Conservation (phyloP, 352 stramenopile genomes). For the Phytophthora ohioensis region DNA sequence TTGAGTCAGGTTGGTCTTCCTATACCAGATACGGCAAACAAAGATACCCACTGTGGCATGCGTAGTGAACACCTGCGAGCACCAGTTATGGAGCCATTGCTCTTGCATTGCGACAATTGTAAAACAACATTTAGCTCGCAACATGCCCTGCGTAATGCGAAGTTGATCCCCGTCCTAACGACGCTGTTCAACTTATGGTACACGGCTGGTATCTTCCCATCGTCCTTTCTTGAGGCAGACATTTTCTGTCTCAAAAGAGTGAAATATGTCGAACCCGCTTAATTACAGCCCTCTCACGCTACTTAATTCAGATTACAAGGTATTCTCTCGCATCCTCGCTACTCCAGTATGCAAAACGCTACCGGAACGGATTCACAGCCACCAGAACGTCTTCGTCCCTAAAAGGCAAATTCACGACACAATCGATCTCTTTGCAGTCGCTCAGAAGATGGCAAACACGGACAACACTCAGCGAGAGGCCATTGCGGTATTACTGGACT, state of each 20-base stretch:
- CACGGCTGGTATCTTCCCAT: too few species aligned
- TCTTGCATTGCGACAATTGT: neutral
- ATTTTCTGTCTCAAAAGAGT: constrained; percentile 12
- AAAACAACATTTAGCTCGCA: constrained; percentile 1
- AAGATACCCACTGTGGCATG: neutral
- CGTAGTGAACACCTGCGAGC: neutral
- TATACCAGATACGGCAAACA: neutral
- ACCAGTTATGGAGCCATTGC: neutral
- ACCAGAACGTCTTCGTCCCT: constrained; percentile 6
- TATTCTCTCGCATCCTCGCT: constrained; percentile 1
- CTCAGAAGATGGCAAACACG: neutral
- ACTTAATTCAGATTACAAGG: constrained; percentile 13
- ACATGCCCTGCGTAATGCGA: neutral
- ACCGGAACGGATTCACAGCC: neutral
- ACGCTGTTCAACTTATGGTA: too few species aligned
- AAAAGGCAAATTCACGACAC: neutral
- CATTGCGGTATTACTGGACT: constrained; percentile 1
- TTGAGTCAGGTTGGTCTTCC: neutral
- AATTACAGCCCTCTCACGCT: constrained; percentile 2
- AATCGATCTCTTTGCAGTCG: neutral
- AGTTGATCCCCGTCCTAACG: too few species aligned
- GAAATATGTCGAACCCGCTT: neutral
- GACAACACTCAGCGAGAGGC: neutral
- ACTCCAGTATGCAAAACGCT: neutral
- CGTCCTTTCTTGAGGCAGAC: neutral